A percentile compares a stretch with the other conserved stretches of the same genome.
phyloP scores from a whole-genome alignment of 371 early-diverging fungal genomes.

The Smittium culicis region DNA sequence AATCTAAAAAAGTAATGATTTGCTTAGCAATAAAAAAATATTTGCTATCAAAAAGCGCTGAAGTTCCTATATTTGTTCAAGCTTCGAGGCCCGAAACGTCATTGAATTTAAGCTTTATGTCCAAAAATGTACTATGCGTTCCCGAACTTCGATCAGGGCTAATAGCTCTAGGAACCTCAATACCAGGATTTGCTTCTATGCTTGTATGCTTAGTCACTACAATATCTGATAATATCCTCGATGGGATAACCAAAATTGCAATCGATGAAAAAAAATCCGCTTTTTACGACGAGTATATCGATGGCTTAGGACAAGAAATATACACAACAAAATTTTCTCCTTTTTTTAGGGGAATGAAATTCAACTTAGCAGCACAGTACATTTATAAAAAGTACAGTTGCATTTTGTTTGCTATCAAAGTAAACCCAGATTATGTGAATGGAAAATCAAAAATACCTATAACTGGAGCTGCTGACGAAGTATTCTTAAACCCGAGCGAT shows the following conservation, averaged over 20 bases:
- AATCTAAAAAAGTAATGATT: slow-evolving; percentile 49
- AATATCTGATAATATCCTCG: slow-evolving; percentile 37
- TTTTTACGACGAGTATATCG: slow-evolving; percentile 44
- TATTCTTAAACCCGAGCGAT: slow-evolving; percentile 41
- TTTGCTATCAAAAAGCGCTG: slow-evolving; percentile 18
- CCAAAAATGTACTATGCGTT: slow-evolving; percentile 47
- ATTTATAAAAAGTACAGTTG: slow-evolving; percentile 38
- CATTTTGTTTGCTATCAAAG: slow-evolving; percentile 41
- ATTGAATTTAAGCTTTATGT: slow-evolving; percentile 43
- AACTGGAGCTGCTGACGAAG: slow-evolving; percentile 1
- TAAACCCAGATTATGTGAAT: slow-evolving; percentile 13
- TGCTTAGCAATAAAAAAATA: slow-evolving; percentile 50
- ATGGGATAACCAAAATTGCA: slow-evolving; percentile 24
- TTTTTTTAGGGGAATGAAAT: slow-evolving; percentile 33
- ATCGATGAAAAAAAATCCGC: slow-evolving; percentile 13
- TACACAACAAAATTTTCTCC: slow-evolving; percentile 39
- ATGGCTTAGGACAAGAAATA: slow-evolving; percentile 44
- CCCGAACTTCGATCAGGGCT: slow-evolving; percentile 56
- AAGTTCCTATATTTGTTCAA: slow-evolving; percentile 40
- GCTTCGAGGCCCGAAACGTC: slow-evolving; percentile 48
- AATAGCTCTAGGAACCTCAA: slow-evolving; percentile 43
- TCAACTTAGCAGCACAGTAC: slow-evolving; percentile 35
- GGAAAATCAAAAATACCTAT: slow-evolving; percentile 9
- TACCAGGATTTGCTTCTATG: slow-evolving; percentile 50
- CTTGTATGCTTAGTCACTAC: slow-evolving; percentile 44